Base-by-base conservation (phyloP, 202 grass and related monocot species). In the Setaria viridis region DNA sequence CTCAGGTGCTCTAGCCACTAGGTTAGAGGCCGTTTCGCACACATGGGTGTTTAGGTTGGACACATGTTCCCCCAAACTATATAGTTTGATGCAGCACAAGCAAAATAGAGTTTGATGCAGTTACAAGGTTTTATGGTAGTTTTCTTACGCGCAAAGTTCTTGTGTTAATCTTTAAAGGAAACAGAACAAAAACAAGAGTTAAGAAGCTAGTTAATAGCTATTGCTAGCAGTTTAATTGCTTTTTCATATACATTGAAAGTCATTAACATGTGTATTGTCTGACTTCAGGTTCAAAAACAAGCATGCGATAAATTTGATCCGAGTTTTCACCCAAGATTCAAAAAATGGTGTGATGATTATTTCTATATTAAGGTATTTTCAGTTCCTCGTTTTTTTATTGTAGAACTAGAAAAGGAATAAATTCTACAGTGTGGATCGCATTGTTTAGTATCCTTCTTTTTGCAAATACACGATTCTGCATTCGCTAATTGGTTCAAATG, bases 341-440 rank as follows among this genome's bases (percentile, higher is more conserved):
- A 99, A 80, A 99, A 99, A 77, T 99, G 97, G 97, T 99, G 97
- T 35, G 97, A 99, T 87, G 97, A 99, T 89, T 99, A 99, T 91
- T 99, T 99, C 85, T 91, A 87, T 81, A 93, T 99, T 50, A 99
- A 99, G 97, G 97, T 99, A 91, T 60, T 54, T 4, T 76, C 9
- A 48, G 0, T 84, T 77, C 56, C 25, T 87, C 50, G 46, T 14
- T 54, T 54, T 70, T 14, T 48, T 33, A 9, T 53, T 58, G 48
- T 76, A 30, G 17, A 6, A 65, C 67, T 51, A 32, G 0, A 11
- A 59, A 80, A 80, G 6, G 42, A 16, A 42, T 53, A 5, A 39
- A 56, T 30, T 48, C 11, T 67, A 33, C 54, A 69, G 21, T 80
- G 53, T 12, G 3, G 30, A 83, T 0, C n/a, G 30, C 35, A 53